Evolutionary conservation across 1,284 basidiomycete species (phyloP).

Genomic region (Trichosporon inkin): DNA sequence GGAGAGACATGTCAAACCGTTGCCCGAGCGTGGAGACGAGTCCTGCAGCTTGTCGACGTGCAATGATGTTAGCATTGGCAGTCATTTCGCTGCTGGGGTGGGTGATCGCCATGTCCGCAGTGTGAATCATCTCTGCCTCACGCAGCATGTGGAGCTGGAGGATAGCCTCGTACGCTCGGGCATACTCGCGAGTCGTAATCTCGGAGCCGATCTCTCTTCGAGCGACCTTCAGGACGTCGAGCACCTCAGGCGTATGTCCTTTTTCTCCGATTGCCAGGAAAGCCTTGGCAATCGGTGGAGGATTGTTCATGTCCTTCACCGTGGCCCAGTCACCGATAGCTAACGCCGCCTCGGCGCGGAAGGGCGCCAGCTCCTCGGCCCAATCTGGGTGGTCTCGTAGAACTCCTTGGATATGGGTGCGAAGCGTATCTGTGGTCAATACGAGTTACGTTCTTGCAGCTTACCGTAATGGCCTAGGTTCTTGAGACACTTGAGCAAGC

Average conservation of each 20-base stretch:
- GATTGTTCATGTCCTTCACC: slow-evolving; percentile 56
- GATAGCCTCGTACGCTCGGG: slow-evolving; percentile 79
- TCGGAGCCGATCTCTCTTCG: slow-evolving; percentile 73
- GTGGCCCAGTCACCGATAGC: slow-evolving; percentile 91
- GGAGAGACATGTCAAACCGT: slow-evolving; percentile 59
- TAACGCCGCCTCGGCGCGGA: slow-evolving; percentile 90
- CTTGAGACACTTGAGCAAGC: slow-evolving; percentile 82
- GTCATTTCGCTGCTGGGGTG: slow-evolving; percentile 2
- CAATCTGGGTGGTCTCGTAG: slow-evolving; percentile 81
- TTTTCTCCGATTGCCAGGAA: slow-evolving; percentile 64
- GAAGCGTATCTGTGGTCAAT: slow-evolving; percentile 69
- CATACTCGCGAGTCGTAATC: slow-evolving; percentile 77
- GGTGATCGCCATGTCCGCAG: slow-evolving; percentile 36
- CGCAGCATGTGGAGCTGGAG: slow-evolving; percentile 82
- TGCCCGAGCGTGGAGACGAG: slow-evolving; percentile 33
- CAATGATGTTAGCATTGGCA: slow-evolving; percentile 13
- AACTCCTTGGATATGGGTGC: slow-evolving; percentile 91
- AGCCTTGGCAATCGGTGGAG: slow-evolving; percentile 75
- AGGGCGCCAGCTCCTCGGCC: slow-evolving; percentile 72
- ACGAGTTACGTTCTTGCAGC: slow-evolving; percentile 28
- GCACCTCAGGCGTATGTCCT: slow-evolving; percentile 45
- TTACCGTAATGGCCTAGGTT: slow-evolving; percentile 96
- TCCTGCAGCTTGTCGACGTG: slow-evolving; percentile 16
- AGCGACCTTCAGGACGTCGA: slow-evolving; percentile 60
- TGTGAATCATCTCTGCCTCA: slow-evolving; percentile 77